Percentiles rank a stretch among this genome's conserved stretches.
Conservation (phyloP, 305 asterid genomes). For the Fraxinus nigra region DNA sequence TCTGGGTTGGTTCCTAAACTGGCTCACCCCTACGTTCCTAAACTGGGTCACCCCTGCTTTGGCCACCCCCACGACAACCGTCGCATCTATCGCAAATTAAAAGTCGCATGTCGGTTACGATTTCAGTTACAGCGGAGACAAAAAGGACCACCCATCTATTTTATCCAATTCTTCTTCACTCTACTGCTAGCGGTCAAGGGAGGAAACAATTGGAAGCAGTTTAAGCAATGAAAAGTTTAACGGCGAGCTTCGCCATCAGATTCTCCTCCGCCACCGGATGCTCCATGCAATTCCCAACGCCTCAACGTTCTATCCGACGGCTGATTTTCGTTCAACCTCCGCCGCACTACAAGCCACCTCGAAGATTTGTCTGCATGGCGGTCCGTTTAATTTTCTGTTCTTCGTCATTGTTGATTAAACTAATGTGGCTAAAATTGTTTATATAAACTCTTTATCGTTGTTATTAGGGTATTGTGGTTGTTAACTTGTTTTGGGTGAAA, state of each 20-base stretch:
- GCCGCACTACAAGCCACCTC: conserved; percentile 27
- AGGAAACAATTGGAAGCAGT: not conserved
- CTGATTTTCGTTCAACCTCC: conserved; percentile 32
- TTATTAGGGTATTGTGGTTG: conserved; percentile 7
- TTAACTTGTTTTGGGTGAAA: conserved; percentile 24
- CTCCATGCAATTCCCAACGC: conserved; percentile 22
- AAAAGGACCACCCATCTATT: not conserved
- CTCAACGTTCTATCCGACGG: conserved; percentile 19
- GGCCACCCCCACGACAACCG: not conserved
- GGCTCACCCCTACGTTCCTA: not conserved
- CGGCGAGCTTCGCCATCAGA: conserved; percentile 39
- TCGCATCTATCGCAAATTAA: not conserved
- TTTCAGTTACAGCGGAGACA: not conserved
- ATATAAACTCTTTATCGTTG: not conserved
- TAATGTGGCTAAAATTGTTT: not conserved
- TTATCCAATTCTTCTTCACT: conserved; percentile 33
- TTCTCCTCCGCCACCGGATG: conserved; percentile 41
- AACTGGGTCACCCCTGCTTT: too few species aligned
- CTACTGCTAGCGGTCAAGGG: conserved; percentile 17
- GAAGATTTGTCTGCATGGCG: conserved; percentile 77
- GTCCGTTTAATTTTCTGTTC: conserved; percentile 32
- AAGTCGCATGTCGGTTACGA: not conserved
- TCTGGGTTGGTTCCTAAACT: too few species aligned
- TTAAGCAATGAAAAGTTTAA: conserved; percentile 49
- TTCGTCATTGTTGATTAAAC: not conserved